Evolutionary conservation across 2,329 filamentous ascomycete species (phyloP).

Genomic region (Dactylellina haptotyla): DNA sequence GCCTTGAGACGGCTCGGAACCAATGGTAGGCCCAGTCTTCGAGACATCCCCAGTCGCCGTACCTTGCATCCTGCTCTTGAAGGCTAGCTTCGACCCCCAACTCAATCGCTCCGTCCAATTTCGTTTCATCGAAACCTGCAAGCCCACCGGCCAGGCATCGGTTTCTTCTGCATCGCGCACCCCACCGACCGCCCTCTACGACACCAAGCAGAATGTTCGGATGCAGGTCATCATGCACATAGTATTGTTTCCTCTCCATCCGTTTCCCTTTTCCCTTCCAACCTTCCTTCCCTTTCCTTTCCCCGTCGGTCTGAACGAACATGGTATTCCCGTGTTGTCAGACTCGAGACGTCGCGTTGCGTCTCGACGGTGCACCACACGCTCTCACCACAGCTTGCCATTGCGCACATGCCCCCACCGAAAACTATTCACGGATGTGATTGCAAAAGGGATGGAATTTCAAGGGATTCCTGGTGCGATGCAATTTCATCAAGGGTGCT

Average conservation of each 20-base stretch:
- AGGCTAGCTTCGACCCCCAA: constrained; percentile 25
- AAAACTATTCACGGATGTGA: constrained; percentile 21
- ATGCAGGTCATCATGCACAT: no score
- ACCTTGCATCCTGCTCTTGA: constrained; percentile 46
- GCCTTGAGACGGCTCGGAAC: neutral
- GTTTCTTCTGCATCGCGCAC: neutral
- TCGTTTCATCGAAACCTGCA: constrained; percentile 35
- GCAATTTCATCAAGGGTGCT: constrained; percentile 26
- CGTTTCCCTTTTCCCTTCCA: neutral
- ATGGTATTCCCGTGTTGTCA: no score
- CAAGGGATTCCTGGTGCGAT: constrained; percentile 36
- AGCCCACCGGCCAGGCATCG: constrained; percentile 21
- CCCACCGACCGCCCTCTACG: no score
- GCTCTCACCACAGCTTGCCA: no score
- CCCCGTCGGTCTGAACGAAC: no score
- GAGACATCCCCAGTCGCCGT: constrained; percentile 25
- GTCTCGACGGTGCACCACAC: no score
- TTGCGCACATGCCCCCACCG: no score
- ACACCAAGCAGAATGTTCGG: no score
- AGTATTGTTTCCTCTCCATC: neutral
- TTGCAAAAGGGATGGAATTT: constrained; percentile 41
- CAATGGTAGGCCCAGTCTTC: constrained; percentile 30
- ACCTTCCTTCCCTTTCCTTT: neutral
- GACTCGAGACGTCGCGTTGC: no score
- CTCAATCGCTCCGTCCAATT: constrained; percentile 41